Conservation (phyloP, 768 basidiomycete genomes). For the Russula sp. region DNA sequence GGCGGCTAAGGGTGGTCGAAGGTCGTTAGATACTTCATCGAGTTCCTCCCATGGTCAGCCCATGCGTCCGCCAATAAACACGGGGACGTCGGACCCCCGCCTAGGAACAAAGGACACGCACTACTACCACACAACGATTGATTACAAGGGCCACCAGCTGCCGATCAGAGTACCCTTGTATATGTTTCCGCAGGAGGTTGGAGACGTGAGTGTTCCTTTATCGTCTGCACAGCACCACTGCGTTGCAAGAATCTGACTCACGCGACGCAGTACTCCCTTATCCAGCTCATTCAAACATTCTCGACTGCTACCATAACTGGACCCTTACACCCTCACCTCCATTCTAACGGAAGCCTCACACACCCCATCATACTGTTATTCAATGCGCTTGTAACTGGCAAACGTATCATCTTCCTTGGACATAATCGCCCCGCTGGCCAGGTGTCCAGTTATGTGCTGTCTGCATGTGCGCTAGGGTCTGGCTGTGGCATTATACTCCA, state of each 20-base stretch:
- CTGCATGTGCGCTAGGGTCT: slow-evolving; percentile 88
- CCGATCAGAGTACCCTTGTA: slow-evolving; percentile 89
- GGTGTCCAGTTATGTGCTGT: slow-evolving; percentile 86
- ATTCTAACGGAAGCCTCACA: slow-evolving; percentile 83
- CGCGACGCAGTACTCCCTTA: slow-evolving; percentile 72
- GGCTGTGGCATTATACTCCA: slow-evolving; percentile 80
- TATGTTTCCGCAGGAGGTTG: slow-evolving; percentile 91
- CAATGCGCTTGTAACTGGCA: slow-evolving; percentile 92
- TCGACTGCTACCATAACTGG: slow-evolving; percentile 57
- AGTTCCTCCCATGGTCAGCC: slow-evolving; percentile 50
- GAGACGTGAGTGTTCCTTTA: slow-evolving; percentile 62
- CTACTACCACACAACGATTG: slow-evolving; percentile 81
- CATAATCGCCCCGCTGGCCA: slow-evolving; percentile 84
- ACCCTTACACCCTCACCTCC: slow-evolving; percentile 84
- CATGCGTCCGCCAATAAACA: slow-evolving; percentile 27
- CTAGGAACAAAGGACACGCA: slow-evolving; percentile 76
- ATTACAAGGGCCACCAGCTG: slow-evolving; percentile 73
- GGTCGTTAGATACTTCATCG: slow-evolving; percentile 70
- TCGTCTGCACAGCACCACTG: neutral
- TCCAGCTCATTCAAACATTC: slow-evolving; percentile 83
- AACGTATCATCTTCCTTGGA: slow-evolving; percentile 93
- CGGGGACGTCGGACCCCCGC: slow-evolving; percentile 39
- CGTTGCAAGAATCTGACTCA: neutral
- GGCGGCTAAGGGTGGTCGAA: slow-evolving; percentile 45
- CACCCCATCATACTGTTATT: slow-evolving; percentile 94